Evolutionary conservation across 139 green algal species (phyloP).

Genomic region (Nannochloris sp.): DNA sequence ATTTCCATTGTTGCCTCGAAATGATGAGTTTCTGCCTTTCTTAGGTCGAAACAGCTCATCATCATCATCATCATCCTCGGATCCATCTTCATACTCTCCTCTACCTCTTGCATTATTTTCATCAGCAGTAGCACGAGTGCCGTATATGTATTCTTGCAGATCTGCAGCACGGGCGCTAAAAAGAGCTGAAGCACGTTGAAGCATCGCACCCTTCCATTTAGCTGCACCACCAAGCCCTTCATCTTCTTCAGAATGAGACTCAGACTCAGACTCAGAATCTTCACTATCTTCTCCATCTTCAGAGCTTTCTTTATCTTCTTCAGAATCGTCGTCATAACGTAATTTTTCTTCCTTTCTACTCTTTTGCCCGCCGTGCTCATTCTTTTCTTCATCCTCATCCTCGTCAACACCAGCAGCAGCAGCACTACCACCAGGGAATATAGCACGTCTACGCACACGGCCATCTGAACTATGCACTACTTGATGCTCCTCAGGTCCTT

Average conservation of each 20-base stretch:
- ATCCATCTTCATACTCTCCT: background rate
- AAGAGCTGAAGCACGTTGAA: conserved; percentile 22
- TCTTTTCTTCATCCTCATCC: conserved; percentile 27
- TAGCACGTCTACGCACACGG: conserved; percentile 34
- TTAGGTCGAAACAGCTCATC: conserved; percentile 38
- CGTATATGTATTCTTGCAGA: conserved; percentile 52
- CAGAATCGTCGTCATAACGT: conserved; percentile 13
- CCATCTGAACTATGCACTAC: conserved; percentile 7
- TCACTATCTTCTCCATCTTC: conserved; percentile 25
- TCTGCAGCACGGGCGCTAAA: conserved; percentile 39
- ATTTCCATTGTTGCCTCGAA: background rate
- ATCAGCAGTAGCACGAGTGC: conserved; percentile 5
- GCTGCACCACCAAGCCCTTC: conserved; percentile 36
- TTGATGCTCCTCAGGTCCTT: conserved; percentile 8
- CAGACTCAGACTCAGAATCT: background rate
- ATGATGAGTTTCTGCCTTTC: conserved; percentile 1
- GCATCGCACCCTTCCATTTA: conserved; percentile 54
- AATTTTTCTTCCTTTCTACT: background rate
- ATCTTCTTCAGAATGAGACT: conserved; percentile 4
- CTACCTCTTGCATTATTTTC: background rate
- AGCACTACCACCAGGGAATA: conserved; percentile 15
- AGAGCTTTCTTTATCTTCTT: conserved; percentile 4
- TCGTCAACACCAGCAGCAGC: too few species aligned
- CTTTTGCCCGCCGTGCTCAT: conserved; percentile 3
- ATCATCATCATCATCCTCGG: conserved; percentile 34